These are phyloP conservation scores for Beauveria australis DNA, from an alignment of 2,329 filamentous ascomycete species.

Conservation along the genomic window DNA sequence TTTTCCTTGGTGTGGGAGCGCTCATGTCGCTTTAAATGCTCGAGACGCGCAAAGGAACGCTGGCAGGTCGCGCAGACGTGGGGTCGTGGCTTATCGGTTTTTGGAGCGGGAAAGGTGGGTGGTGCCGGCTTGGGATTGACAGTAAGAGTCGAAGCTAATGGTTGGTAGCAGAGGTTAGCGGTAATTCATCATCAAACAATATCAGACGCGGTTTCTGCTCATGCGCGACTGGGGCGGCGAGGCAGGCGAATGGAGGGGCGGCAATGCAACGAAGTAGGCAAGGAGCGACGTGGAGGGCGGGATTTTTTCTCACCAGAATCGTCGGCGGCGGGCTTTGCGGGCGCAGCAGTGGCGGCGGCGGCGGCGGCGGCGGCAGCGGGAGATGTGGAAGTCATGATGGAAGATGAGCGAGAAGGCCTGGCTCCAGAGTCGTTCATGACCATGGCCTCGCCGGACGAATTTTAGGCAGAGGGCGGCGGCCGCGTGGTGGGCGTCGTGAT, in stretches of 20 bases:
- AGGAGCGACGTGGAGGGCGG: neutral
- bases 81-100: slow-evolving; percentile 94
- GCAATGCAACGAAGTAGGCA: neutral
- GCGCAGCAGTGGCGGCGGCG: slow-evolving; percentile 9
- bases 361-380: slow-evolving; percentile 19
- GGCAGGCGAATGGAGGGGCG: neutral
- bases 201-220: too few species aligned
- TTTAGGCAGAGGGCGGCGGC: neutral
- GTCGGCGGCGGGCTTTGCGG: slow-evolving; percentile 21
- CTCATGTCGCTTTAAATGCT: slow-evolving; percentile 69
- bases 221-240: neutral
- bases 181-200: neutral
- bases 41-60: slow-evolving; percentile 86
- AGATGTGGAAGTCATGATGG: slow-evolving; percentile 29
- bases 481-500: neutral
- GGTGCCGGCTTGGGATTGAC: slow-evolving; percentile 37
- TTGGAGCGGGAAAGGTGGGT: slow-evolving; percentile 64
- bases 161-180: neutral
- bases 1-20: slow-evolving; percentile 66
- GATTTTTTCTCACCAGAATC: slow-evolving; percentile 31
- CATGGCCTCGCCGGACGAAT: slow-evolving; percentile 22
- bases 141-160: slow-evolving; percentile 40
- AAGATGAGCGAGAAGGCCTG: slow-evolving; percentile 28
- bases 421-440: slow-evolving; percentile 32
- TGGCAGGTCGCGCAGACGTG: slow-evolving; percentile 89